phyloP scores from a whole-genome alignment of 495 filamentous ascomycete species.

The Penicillium ochrochloron region DNA sequence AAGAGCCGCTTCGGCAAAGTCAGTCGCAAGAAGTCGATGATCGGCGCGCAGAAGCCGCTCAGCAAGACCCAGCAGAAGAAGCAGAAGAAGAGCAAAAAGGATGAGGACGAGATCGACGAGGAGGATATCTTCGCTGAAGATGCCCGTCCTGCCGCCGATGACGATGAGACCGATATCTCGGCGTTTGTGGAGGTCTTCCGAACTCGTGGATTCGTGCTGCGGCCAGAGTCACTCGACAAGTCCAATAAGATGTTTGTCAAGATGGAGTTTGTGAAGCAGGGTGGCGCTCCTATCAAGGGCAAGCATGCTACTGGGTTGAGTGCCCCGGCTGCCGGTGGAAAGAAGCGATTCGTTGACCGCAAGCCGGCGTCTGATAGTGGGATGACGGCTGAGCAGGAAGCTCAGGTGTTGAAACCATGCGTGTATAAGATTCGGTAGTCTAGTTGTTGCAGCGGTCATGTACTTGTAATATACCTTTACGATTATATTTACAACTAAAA shows the following conservation, averaged over 20 bases:
- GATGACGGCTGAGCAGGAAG: constrained; percentile 58
- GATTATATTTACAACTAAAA: not conserved
- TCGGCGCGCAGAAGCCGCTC: constrained; percentile 65
- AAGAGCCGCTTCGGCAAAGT: constrained; percentile 84
- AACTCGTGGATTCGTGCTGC: constrained; percentile 77
- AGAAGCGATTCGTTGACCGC: constrained; percentile 64
- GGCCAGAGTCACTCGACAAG: constrained; percentile 68
- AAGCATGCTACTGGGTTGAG: constrained; percentile 60
- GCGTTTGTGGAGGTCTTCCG: constrained; percentile 84
- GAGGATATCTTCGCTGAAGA: constrained; percentile 54
- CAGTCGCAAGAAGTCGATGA: constrained; percentile 56
- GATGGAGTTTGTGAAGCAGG: constrained; percentile 88
- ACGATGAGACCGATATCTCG: constrained; percentile 79
- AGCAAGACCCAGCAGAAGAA: constrained; percentile 61
- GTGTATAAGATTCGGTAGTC: constrained; percentile 87
- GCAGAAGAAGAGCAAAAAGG: constrained; percentile 43
- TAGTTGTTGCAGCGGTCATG: not conserved
- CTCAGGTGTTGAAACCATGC: constrained; percentile 87
- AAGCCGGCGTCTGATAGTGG: constrained; percentile 58
- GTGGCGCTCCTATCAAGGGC: constrained; percentile 64
- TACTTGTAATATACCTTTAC: not conserved
- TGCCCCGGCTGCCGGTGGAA: constrained; percentile 45
- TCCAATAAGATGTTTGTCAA: constrained; percentile 98
- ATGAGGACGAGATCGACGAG: constrained; percentile 49
- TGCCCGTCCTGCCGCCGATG: constrained; percentile 39